Conservation (phyloP, 805 yeast genomes). For the Zygotorulaspora florentina region DNA sequence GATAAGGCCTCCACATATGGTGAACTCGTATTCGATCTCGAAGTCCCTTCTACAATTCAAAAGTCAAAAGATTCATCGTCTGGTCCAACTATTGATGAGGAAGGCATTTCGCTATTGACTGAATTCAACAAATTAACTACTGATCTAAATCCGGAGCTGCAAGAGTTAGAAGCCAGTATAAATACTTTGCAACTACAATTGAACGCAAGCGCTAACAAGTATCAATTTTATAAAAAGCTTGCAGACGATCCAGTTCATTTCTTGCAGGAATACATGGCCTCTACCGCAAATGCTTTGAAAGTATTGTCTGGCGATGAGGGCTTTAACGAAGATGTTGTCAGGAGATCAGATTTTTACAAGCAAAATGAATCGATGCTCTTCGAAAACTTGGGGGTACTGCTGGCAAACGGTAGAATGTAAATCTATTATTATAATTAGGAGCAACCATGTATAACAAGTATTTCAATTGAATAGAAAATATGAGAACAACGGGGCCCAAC, state of each 20-base stretch:
- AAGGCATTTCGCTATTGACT: conserved; percentile 28
- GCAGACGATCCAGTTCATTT: conserved; percentile 74
- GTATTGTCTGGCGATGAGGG: conserved; percentile 87
- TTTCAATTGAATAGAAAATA: too few relatives aligned
- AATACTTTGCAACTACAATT: conserved; percentile 47
- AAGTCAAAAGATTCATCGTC: conserved; percentile 34
- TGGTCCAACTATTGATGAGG: conserved; percentile 28
- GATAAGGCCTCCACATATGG: conserved; percentile 76
- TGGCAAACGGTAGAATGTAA: conserved; percentile 40
- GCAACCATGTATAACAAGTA: too few relatives aligned
- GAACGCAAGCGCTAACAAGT: conserved; percentile 54
- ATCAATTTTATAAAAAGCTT: conserved; percentile 71
- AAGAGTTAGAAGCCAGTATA: conserved; percentile 42
- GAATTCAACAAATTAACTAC: conserved; percentile 31
- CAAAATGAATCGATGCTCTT: conserved; percentile 65
- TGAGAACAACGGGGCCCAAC: too few relatives aligned
- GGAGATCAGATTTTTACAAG: conserved; percentile 73
- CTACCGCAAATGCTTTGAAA: conserved; percentile 80
- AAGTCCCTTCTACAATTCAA: conserved; percentile 43
- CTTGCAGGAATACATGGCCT: conserved; percentile 66
- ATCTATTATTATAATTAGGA: too few relatives aligned
- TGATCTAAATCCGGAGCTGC: conserved; percentile 39
- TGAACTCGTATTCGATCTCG: conserved; percentile 72
- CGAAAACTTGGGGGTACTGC: conserved; percentile 72
- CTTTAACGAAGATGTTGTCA: conserved; percentile 79